phyloP scores from a whole-genome alignment of 306 rosid species.

The Medicago truncatula region MtrunA17r5.0-ANR NC_053045.1:12531001-12531500 shows the following conservation, averaged over 20 bases:
- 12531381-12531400: constrained; percentile 17
- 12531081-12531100: not conserved
- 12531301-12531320: constrained; percentile 8
- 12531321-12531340: not conserved
- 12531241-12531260: constrained; percentile 9
- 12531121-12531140: not conserved
- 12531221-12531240: constrained; percentile 16
- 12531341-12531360: constrained; percentile 3
- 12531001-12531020: not conserved
- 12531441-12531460: no score
- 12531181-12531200: not conserved
- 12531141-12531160: constrained; percentile 22
- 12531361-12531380: constrained; percentile 13
- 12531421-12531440: no score
- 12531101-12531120: not conserved
- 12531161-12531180: constrained; percentile 19
- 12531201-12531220: constrained; percentile 12
- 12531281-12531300: constrained; percentile 26
- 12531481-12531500: no score
- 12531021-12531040: not conserved
- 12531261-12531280: constrained; percentile 1
- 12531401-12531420: no score
- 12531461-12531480: no score
- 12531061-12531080: not conserved
- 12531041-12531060: not conserved